These are phyloP conservation scores for Oryza nivara DNA, from an alignment of 176 grass and related monocot species.

Conservation along the genomic window DNA sequence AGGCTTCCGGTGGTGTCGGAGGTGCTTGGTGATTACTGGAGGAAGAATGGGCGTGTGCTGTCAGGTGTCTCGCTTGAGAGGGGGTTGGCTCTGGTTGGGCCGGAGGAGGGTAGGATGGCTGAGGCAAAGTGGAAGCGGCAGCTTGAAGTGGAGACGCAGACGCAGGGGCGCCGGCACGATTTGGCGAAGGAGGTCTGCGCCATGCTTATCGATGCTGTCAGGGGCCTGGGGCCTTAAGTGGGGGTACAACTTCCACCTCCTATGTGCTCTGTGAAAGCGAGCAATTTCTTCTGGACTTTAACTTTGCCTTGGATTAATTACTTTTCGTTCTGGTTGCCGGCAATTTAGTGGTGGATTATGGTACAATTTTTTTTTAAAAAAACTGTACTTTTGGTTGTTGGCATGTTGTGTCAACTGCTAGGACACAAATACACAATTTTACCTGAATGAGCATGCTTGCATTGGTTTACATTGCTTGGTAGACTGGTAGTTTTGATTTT, in stretches of 20 bases:
- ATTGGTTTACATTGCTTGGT: neutral
- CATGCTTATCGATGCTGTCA: constrained; percentile 72
- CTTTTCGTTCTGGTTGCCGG: neutral
- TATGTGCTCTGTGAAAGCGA: constrained; percentile 22
- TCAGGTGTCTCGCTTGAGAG: constrained; percentile 63
- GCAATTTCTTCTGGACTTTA: constrained; percentile 18
- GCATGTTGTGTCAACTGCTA: neutral
- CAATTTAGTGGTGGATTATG: constrained; percentile 5
- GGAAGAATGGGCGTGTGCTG: constrained; percentile 41
- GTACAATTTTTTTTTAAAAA: neutral
- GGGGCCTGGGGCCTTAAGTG: constrained; percentile 55
- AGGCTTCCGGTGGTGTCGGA: constrained; percentile 52
- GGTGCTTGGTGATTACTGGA: constrained; percentile 73
- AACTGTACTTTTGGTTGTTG: constrained; percentile 2
- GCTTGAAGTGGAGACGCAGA: constrained; percentile 60
- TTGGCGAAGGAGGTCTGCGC: constrained; percentile 70
- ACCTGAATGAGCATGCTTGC: neutral
- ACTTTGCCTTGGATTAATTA: constrained; percentile 32
- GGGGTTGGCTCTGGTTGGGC: constrained; percentile 44
- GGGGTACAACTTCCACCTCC: constrained; percentile 42
- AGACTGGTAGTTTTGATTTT: neutral
- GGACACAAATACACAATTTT: constrained; percentile 28
- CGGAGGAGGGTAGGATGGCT: constrained; percentile 24
- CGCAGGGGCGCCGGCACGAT: constrained; percentile 58
- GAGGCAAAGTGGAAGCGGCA: constrained; percentile 74